Conservation (phyloP, 1,284 basidiomycete species). For the Puccinia polysora region DNA sequence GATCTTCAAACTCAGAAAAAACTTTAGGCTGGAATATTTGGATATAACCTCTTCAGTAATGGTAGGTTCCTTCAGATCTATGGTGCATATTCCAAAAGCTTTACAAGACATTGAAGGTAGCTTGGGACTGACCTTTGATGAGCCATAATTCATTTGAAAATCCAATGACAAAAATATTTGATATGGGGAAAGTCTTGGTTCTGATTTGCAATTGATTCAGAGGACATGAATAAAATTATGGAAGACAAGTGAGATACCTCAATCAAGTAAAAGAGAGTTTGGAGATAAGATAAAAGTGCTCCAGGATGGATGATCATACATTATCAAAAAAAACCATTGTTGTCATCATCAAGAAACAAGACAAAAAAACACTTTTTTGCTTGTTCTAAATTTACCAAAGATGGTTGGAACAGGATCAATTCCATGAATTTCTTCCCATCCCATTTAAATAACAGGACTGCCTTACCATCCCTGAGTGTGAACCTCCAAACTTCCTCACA, state of each 20-base stretch:
- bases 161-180: background rate
- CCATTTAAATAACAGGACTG: slow-evolving; percentile 75
- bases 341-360: too few relatives aligned
- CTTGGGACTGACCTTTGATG: background rate
- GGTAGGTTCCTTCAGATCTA: background rate
- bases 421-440: slow-evolving; percentile 83
- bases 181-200: slow-evolving; percentile 20
- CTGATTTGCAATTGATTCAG: background rate
- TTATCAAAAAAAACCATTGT: too few relatives aligned
- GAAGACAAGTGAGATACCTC: too few relatives aligned
- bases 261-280: too few relatives aligned
- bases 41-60: slow-evolving; percentile 3
- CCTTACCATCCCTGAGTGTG: slow-evolving; percentile 68
- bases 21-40: slow-evolving; percentile 10
- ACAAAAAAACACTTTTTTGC: too few relatives aligned
- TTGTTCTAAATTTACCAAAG: too few relatives aligned
- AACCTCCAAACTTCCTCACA: slow-evolving; percentile 87
- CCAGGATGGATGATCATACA: too few relatives aligned
- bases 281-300: too few relatives aligned
- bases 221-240: too few relatives aligned
- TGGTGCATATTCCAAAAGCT: background rate
- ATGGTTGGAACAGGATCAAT: slow-evolving; percentile 57
- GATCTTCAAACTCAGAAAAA: slow-evolving; percentile 1
- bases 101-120: too few relatives aligned
- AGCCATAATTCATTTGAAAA: background rate